Base-by-base conservation (phyloP, 2,329 filamentous ascomycete genomes). In the Emericellopsis cladophorae region DNA sequence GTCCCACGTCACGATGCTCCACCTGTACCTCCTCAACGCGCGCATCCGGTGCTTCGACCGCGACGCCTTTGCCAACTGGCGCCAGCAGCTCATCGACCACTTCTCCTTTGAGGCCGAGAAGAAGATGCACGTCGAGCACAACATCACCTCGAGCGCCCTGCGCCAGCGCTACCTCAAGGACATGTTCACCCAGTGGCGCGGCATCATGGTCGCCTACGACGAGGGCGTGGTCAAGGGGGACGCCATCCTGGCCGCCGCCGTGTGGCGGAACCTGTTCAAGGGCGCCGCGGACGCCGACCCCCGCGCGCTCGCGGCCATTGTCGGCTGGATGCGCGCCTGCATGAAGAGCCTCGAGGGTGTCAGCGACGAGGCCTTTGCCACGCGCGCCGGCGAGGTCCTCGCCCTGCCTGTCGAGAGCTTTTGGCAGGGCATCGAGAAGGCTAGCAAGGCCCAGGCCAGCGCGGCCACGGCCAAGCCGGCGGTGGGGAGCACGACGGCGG, bases 181-280 rank as follows among this genome's bases (percentile, higher is more conserved):
- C 59, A 72, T 95, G 44, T 96, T 92, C 53, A 70, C 88, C 44
- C 88, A 95, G 63, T 98, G 90, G 86, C 80, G 92, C 42, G 92
- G 89, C 24, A 68, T 89, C 41, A 69, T 94, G 18, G 72, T 88
- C 7, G 85, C 87, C 2, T 92, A 89, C 57, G 86, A 93, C 56
- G 85, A 92, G 65, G 86, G 84, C 0, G 56, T 93, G 36, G 69
- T 79, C 49, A 81, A 79, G 58, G 82, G 83, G 9, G 86, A 93
- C 56, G 80, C 84, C 12, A 75, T 85, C 42, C 69, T 92, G 12
- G 85, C 81, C 4, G 72, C 83, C 34, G 92, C 92, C 8, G 69
- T 98, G 37, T 98, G 92, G 92, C 74, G 92, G 54, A 96, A 96
- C 61, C 57, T 98, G 42, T 94, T 87, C 70, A 88, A 90, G 65